Base-by-base conservation (phyloP, 164 flowering plant genomes). In the Malania oleifera region DNA sequence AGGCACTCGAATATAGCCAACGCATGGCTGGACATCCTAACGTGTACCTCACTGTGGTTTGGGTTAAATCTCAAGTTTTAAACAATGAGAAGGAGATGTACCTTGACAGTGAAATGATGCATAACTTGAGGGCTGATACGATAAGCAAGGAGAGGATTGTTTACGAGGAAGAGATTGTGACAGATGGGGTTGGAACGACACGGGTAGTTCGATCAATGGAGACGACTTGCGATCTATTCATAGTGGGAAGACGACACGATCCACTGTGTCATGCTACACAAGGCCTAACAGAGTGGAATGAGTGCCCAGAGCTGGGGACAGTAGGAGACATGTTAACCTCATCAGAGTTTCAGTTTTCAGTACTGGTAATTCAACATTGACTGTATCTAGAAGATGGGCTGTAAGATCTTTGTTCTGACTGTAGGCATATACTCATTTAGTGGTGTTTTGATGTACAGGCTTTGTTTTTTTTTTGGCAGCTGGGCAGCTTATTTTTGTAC, bases 181-280 rank as follows among this genome's bases (percentile, higher is more conserved):
- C 12, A 0, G 77, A 76, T 26, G 64, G 77, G 0, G 38, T 43
- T 15, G 75, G 52, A 1, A 67, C 68, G 0, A 60, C 68, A 2
- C 13, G 12, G 2, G 60, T 64, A 3, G 40, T 81, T 5, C 39
- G 67, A 0, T 52, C 70, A 0, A 34, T 77, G 65, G 65, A 63
- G 14, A 46, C 55, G 0, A 3, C 31, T 0, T 64, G 56, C 38
- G 81, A 80, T 34, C 56, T 85, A 17, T 52, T 82, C 1, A 15
- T 85, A 3, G 83, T 77, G 0, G 86, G 91, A 0, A 57, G 63
- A 7, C n/a, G n/a, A n/a, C n/a, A n/a, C n/a, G n/a, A n/a, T n/a
- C n/a, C n/a, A n/a, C n/a, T n/a, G n/a, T n/a, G n/a, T n/a, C n/a
- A n/a, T n/a, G n/a, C n/a, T n/a, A n/a, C n/a, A n/a, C n/a, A n/a